Evolutionary conservation across 192 early-diverging fungal species (phyloP).

Genomic region (Diversispora epigaea): DNA sequence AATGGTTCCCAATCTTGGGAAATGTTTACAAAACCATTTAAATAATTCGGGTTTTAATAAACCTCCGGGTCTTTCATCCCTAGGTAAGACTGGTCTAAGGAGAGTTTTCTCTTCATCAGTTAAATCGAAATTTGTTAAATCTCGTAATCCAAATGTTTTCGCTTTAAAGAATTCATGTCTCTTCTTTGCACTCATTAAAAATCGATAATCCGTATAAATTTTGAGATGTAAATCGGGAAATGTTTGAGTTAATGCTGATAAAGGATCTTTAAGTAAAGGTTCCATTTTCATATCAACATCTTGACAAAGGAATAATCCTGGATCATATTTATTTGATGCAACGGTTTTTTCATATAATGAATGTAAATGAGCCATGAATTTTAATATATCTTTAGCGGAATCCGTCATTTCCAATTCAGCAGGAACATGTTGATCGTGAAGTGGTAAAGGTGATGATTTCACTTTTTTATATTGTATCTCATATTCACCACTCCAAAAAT

Average conservation of each 20-base stretch:
- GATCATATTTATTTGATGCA: background rate
- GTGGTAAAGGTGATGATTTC: constrained; percentile 35
- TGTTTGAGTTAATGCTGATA: background rate
- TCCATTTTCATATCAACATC: background rate
- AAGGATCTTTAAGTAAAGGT: background rate
- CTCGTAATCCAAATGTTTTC: background rate
- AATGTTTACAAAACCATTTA: background rate
- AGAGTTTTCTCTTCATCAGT: background rate
- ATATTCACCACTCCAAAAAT: constrained; percentile 24
- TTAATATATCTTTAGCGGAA: background rate
- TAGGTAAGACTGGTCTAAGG: background rate
- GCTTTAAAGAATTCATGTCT: background rate
- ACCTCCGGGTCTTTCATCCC: background rate
- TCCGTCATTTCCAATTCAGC: background rate
- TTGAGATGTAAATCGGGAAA: background rate
- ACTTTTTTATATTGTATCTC: constrained; percentile 61
- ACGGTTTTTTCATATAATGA: background rate
- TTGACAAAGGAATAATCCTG: background rate
- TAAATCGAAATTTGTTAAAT: background rate
- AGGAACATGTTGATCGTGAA: background rate
- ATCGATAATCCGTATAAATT: background rate
- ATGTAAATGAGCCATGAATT: background rate
- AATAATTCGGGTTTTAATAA: background rate
- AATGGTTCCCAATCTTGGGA: background rate
- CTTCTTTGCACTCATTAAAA: background rate